Evolutionary conservation across 2,329 filamentous ascomycete genomes (phyloP).

Genomic region (Scortechinia acanthostroma): DNA sequence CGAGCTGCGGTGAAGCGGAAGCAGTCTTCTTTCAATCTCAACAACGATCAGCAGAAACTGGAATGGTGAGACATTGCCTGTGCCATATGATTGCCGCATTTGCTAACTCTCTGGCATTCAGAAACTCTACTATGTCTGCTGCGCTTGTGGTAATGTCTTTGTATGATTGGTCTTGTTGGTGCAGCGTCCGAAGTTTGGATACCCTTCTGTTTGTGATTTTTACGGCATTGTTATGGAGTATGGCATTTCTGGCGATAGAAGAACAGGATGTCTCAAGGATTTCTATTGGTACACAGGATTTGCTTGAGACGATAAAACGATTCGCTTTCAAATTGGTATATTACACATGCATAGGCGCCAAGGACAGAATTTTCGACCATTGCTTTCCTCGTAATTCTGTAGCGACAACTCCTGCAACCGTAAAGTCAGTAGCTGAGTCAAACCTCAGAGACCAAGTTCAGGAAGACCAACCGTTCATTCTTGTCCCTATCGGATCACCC

Average conservation of each 20-base stretch:
- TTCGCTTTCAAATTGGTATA: background rate
- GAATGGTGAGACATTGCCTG: slow-evolving; percentile 52
- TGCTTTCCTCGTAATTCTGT: slow-evolving; percentile 62
- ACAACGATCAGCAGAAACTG: slow-evolving; percentile 68
- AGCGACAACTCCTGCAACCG: slow-evolving; percentile 44
- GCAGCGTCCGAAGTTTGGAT: background rate
- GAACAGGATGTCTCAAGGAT: no score
- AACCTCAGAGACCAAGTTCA: no score
- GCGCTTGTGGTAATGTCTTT: slow-evolving; percentile 61
- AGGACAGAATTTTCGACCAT: slow-evolving; percentile 73
- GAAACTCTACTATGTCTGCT: slow-evolving; percentile 66
- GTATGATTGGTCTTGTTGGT: slow-evolving; percentile 7
- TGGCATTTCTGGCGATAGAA: background rate
- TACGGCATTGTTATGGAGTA: background rate
- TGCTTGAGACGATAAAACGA: background rate
- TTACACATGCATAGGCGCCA: slow-evolving; percentile 59
- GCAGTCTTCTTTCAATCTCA: slow-evolving; percentile 75
- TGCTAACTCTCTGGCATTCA: slow-evolving; percentile 13
- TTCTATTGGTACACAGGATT: slow-evolving; percentile 1
- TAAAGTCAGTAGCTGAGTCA: background rate
- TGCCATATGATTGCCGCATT: background rate
- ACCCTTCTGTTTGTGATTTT: slow-evolving; percentile 2
- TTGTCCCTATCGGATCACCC: slow-evolving; percentile 69
- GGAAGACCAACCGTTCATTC: slow-evolving; percentile 44
- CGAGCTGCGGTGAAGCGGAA: slow-evolving; percentile 60